Conservation (phyloP, 331 rosid genomes). For the Quercus lobata region DNA sequence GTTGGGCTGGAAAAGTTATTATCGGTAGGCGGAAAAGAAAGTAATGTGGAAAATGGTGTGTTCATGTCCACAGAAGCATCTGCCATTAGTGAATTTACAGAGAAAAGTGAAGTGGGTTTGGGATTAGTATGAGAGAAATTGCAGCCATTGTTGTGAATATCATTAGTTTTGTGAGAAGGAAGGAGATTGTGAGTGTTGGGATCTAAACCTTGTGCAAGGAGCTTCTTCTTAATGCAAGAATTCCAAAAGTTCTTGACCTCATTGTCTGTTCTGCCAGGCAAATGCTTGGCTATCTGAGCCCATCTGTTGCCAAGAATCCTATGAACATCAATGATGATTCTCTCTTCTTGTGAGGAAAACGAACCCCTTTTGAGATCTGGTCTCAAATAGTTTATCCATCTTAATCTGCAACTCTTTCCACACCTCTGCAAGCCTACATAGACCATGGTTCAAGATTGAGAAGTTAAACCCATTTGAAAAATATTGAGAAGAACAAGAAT, state of each 20-base stretch:
- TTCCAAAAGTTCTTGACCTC: constrained; percentile 55
- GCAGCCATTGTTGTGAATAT: neutral
- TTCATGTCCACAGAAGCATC: constrained; percentile 10
- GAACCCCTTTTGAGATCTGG: constrained; percentile 47
- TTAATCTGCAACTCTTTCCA: constrained; percentile 50
- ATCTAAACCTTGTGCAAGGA: constrained; percentile 44
- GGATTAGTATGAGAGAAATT: neutral
- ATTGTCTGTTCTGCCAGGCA: constrained; percentile 54
- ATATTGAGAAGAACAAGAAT: neutral
- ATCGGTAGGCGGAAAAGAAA: neutral
- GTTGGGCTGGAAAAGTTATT: neutral
- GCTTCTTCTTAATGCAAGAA: constrained; percentile 46
- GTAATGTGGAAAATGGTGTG: neutral
- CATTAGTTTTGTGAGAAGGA: neutral
- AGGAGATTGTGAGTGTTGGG: constrained; percentile 52
- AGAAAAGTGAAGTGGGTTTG: neutral
- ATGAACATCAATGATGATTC: constrained; percentile 40
- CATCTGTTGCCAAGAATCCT: constrained; percentile 48
- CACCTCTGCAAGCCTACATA: constrained; percentile 40
- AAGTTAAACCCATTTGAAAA: neutral
- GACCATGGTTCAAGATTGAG: neutral
- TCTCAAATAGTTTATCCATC: constrained; percentile 52
- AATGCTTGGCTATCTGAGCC: constrained; percentile 56
- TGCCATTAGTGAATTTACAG: neutral
- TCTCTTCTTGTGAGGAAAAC: constrained; percentile 39